These are phyloP conservation scores for Nothophaeocryptopus gaeumannii DNA, from an alignment of 2,329 filamentous ascomycete species.

Conservation along the genomic window DNA sequence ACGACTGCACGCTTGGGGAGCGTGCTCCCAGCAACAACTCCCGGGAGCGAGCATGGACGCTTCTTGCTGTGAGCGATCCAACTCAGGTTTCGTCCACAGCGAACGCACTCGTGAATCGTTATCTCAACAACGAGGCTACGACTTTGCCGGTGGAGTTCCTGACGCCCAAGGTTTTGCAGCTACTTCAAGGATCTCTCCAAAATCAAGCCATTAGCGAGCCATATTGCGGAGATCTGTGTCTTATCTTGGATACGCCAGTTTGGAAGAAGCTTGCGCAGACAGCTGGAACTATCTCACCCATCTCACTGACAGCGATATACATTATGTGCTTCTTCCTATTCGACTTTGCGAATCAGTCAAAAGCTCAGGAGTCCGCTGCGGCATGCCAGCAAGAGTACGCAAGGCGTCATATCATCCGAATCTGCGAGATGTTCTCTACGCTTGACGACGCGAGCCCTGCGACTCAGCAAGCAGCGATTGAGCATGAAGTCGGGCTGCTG, in stretches of 20 bases:
- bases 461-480: not conserved
- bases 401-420: constrained; percentile 19
- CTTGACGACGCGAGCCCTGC: not conserved
- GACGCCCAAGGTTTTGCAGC: constrained; percentile 15
- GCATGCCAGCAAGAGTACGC: constrained; percentile 21
- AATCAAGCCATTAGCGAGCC: constrained; percentile 1
- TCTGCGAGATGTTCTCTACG: constrained; percentile 6
- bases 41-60: constrained; percentile 19
- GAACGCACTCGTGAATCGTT: constrained; percentile 12
- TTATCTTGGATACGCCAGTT: constrained; percentile 15
- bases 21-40: constrained; percentile 22
- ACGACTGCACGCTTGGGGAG: constrained; percentile 18
- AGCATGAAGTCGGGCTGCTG: constrained; percentile 20
- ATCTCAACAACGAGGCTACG: constrained; percentile 11
- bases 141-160: constrained; percentile 10
- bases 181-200: constrained; percentile 14
- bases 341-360: constrained; percentile 2
- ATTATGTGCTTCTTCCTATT: constrained; percentile 22
- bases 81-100: constrained; percentile 1
- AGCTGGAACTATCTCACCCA: constrained; percentile 16
- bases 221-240: constrained; percentile 3
- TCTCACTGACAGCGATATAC: constrained; percentile 7
- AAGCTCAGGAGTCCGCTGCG: constrained; percentile 6
- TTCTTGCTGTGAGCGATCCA: not conserved
- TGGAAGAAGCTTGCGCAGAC: constrained; percentile 25